Evolutionary conservation across 2,329 filamentous ascomycete species (phyloP).

Genomic region (Emergomyces africanus): DNA sequence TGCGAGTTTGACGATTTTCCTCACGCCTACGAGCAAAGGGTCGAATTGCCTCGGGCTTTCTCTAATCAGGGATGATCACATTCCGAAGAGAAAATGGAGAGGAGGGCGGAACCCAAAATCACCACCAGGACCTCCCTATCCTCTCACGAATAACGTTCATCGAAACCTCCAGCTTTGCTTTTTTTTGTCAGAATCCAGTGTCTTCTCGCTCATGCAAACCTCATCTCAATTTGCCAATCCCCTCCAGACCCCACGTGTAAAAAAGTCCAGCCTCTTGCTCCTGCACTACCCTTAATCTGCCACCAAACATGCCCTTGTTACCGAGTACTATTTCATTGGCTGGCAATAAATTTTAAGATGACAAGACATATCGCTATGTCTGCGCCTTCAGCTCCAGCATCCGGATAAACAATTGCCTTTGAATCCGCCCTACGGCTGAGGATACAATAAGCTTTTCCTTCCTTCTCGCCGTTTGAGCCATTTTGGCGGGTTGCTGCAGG

Average conservation of each 20-base stretch:
- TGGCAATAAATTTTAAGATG: no score
- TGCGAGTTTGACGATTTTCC: constrained; percentile 44
- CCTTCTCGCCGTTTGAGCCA: not conserved
- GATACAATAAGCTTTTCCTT: not conserved
- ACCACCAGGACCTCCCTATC: not conserved
- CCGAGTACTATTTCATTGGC: not conserved
- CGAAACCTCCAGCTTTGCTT: not conserved
- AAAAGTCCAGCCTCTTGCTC: not conserved
- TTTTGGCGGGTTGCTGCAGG: not conserved
- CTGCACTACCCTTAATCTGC: not conserved
- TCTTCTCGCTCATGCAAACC: not conserved
- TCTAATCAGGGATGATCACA: no score
- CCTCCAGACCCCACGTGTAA: not conserved
- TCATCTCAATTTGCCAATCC: not conserved
- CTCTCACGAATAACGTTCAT: not conserved
- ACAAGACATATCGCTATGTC: not conserved
- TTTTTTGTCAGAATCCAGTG: not conserved
- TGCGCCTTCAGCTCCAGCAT: not conserved
- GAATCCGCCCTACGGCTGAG: not conserved
- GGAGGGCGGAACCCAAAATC: not conserved
- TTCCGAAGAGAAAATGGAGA: not conserved
- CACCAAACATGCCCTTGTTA: no score
- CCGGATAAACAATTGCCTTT: no score
- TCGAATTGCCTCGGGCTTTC: constrained; percentile 38
- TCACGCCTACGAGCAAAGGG: constrained; percentile 37